These are phyloP conservation scores for Dimargaris verticillata DNA, from an alignment of 192 early-diverging fungal species.

Conservation along the genomic window DNA sequence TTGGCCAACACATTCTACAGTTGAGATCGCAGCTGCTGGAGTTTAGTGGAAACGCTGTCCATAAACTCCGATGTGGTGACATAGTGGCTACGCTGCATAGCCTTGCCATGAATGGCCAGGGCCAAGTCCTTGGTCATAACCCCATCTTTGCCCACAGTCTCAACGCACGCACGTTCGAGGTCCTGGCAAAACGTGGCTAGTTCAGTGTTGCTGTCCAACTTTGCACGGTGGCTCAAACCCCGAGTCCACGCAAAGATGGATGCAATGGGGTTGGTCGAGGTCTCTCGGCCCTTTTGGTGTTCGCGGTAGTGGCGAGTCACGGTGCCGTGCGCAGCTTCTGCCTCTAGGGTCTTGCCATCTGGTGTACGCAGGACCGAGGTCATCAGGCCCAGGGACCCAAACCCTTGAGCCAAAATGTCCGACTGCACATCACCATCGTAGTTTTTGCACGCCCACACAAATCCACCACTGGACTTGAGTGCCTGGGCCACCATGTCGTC, in stretches of 20 bases:
- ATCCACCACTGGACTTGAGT: constrained; percentile 84
- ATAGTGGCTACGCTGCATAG: constrained; percentile 63
- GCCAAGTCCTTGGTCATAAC: constrained; percentile 99
- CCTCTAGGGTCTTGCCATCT: constrained; percentile 79
- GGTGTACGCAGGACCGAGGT: constrained; percentile 88
- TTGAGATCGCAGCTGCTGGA: constrained; percentile 16
- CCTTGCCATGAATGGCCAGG: constrained; percentile 80
- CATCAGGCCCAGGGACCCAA: constrained; percentile 87
- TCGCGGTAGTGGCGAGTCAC: constrained; percentile 89
- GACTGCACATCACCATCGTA: constrained; percentile 94
- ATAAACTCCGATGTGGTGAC: constrained; percentile 80
- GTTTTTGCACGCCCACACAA: constrained; percentile 91
- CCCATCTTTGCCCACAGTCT: constrained; percentile 64
- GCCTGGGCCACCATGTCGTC: constrained; percentile 99
- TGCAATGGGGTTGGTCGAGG: constrained; percentile 93
- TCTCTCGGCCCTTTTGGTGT: constrained; percentile 89
- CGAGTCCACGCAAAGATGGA: constrained; percentile 93
- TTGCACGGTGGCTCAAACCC: constrained; percentile 85
- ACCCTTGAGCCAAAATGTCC: constrained; percentile 93
- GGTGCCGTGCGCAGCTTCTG: constrained; percentile 95
- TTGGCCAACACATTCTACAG: constrained; percentile 1
- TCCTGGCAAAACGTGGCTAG: constrained; percentile 56
- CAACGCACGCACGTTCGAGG: constrained; percentile 76
- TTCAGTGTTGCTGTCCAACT: constrained; percentile 69
- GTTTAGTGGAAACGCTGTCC: constrained; percentile 55